These are phyloP conservation scores for Pythium coloratum DNA, from an alignment of 352 stramenopile species.

Conservation along the genomic window DNA sequence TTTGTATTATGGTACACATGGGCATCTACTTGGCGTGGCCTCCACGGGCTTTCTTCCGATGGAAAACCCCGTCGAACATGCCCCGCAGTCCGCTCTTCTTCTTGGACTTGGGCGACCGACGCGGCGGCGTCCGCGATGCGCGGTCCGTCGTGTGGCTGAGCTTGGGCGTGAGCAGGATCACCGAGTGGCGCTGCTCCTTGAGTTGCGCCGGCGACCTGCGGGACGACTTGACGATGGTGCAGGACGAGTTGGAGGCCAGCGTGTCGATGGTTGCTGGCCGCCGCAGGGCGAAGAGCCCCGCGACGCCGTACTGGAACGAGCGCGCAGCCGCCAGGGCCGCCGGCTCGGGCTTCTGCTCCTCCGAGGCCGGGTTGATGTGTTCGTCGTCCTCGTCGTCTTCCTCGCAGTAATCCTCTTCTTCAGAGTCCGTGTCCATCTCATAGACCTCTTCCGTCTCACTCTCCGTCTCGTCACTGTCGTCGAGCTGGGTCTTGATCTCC, in stretches of 20 bases:
- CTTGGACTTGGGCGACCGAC: constrained; percentile 14
- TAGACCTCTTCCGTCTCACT: constrained; percentile 4
- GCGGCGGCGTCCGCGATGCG: neutral
- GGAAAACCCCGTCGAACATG: constrained; percentile 32
- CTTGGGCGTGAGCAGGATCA: constrained; percentile 10
- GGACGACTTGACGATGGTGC: constrained; percentile 19
- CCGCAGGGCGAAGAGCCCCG: constrained; percentile 7
- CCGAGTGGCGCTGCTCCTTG: constrained; percentile 23
- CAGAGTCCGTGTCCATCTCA: neutral
- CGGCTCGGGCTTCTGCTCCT: neutral
- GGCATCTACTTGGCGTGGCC: neutral
- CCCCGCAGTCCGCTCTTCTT: constrained; percentile 27
- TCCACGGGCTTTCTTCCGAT: constrained; percentile 29
- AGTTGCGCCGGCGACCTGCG: constrained; percentile 15
- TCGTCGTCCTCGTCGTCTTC: constrained; percentile 1
- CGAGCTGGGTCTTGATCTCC: neutral
- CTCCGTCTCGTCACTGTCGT: neutral
- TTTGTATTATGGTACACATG: constrained; percentile 21
- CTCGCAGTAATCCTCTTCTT: neutral
- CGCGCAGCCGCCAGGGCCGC: neutral
- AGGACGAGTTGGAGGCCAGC: constrained; percentile 14
- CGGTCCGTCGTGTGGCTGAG: neutral
- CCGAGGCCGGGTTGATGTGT: neutral
- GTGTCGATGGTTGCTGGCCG: constrained; percentile 22
- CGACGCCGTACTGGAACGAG: constrained; percentile 2